These are phyloP conservation scores for Quercus parvula DNA, from an alignment of 306 rosid genomes.

Conservation along the genomic window DNA sequence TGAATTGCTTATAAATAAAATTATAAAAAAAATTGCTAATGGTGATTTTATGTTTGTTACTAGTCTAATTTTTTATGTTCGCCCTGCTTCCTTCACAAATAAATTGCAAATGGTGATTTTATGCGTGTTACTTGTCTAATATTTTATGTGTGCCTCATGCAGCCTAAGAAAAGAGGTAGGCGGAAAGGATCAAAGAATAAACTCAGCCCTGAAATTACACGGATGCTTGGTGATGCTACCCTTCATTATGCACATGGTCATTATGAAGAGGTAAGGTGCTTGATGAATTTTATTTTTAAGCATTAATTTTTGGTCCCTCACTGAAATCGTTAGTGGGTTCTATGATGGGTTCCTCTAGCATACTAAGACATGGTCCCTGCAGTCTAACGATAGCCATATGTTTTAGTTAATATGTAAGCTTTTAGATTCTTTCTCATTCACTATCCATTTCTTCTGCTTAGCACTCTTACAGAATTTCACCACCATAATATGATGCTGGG, in stretches of 20 bases:
- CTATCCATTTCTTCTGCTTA: not conserved
- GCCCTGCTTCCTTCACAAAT: not conserved
- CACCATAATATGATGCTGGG: too few species aligned
- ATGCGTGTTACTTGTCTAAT: not conserved
- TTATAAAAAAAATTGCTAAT: not conserved
- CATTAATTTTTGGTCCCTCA: not conserved
- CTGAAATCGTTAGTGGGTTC: conserved; percentile 3
- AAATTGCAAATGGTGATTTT: not conserved
- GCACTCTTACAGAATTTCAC: too few species aligned
- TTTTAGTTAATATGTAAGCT: not conserved
- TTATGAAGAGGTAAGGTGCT: conserved; percentile 53
- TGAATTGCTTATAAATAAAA: too few species aligned
- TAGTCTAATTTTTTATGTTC: not conserved
- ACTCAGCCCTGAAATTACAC: conserved; percentile 49
- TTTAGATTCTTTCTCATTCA: not conserved
- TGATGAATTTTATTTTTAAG: not conserved
- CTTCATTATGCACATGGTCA: conserved; percentile 52
- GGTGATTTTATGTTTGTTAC: not conserved
- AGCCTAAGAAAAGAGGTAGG: conserved; percentile 77
- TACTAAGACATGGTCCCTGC: not conserved
- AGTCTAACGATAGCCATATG: not conserved
- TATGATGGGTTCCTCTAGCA: not conserved
- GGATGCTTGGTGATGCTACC: conserved; percentile 73
- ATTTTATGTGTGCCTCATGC: conserved; percentile 6
- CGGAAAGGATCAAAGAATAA: conserved; percentile 80